Evolutionary conservation across 2,329 filamentous ascomycete species (phyloP), one percentile per base, ranked within the genome.

Genomic region (Aphanoascus verrucosus): DNA sequence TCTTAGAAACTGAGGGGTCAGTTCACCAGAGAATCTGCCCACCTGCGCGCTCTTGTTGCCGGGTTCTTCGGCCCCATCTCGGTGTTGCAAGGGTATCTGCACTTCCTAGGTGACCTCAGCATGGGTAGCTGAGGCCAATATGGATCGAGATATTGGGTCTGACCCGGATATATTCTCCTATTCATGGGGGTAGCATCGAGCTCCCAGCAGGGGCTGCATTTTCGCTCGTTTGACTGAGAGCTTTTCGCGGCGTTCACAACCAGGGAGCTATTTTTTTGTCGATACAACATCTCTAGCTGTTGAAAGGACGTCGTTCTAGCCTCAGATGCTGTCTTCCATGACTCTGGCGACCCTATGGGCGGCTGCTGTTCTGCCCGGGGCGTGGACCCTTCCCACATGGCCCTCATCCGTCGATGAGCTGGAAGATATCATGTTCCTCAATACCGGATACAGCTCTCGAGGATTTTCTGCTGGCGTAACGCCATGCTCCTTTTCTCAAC

Each of bases 341-440:
- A 46, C 11, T 19, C 28, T 45, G 12, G 52, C 37, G 43, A 43
- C 44, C 8, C 37, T 42, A 35, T 49, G 52, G 35, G 52, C 40
- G 40, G 5, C 41, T 34, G 37, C 46, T 5, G 31, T 38, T 15
- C 12, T 54, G 19, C 45, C 37, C 44, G 15, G 19, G 19, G 14
- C 23, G 14, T 51, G 28, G 52, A 52, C 55, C 14, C 17, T 49
- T 34, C 52, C 55, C 32, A 56, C 55, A 40, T 56, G 55, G 55
- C 55, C 55, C 5, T 52, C 55, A 5, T 8, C 42, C 6, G 34
- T 52, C 19, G 55, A 56, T 40, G 55, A 56, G 31, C 48, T 56
- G 5, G 55, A 56, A 37, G 55, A 56, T 14, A 35, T 56, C 17
- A 56, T 56, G 55, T 56, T 56, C 35, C 38, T 56, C 15, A 50